Evolutionary conservation across 257 asterid species (phyloP).

Genomic region (Forsythia viridissima): DNA sequence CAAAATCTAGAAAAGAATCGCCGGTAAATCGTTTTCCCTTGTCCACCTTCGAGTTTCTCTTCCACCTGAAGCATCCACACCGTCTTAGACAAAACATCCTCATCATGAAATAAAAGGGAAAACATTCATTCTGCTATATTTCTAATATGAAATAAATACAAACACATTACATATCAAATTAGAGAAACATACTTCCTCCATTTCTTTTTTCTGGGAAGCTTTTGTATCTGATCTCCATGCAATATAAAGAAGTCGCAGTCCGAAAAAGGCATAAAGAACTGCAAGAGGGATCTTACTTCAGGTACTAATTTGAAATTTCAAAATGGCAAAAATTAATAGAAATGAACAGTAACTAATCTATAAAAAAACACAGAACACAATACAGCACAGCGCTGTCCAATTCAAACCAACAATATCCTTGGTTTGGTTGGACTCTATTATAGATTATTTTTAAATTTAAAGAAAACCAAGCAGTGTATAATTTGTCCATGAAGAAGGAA

Average conservation of each 20-base stretch:
- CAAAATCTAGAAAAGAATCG: constrained; percentile 84
- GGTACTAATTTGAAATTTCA: constrained; percentile 3
- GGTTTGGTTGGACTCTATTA: not conserved
- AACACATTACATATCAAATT: not conserved
- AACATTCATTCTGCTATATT: not conserved
- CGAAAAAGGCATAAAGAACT: constrained; percentile 91
- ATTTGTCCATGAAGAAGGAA: not conserved
- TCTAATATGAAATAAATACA: not conserved
- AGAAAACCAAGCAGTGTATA: not conserved
- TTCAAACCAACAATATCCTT: constrained; percentile 4
- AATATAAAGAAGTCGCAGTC: constrained; percentile 86
- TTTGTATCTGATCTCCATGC: constrained; percentile 95
- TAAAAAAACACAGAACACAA: constrained; percentile 2
- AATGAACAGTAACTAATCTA: not conserved
- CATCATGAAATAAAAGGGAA: not conserved
- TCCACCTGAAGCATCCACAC: constrained; percentile 55
- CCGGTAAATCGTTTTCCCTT: constrained; percentile 64
- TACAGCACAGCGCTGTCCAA: not conserved
- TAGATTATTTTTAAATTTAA: not conserved
- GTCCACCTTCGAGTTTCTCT: constrained; percentile 88
- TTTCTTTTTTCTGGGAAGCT: constrained; percentile 93
- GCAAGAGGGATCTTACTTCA: constrained; percentile 37
- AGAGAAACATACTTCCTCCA: constrained; percentile 72
- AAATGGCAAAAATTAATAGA: not conserved
- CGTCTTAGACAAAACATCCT: constrained; percentile 2